phyloP scores from a whole-genome alignment of 2,329 filamentous ascomycete genomes.

The Colletotrichum sp. region DNA sequence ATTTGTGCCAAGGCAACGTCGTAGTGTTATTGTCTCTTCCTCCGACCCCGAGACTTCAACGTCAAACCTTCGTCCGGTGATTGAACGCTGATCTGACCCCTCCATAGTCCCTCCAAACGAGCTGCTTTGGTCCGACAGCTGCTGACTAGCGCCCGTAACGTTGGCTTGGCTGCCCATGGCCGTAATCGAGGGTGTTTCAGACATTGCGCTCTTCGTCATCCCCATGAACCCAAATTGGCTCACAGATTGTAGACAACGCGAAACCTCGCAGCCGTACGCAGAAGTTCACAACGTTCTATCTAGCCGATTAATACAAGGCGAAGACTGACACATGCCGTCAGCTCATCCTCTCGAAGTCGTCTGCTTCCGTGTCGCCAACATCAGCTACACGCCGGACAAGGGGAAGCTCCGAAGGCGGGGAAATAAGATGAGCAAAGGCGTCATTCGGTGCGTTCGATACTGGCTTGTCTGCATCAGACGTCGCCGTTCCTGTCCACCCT shows the following conservation, averaged over 20 bases:
- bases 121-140: not conserved
- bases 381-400: not conserved
- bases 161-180: conserved; percentile 1
- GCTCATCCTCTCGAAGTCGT: not conserved
- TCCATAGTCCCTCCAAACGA: conserved; percentile 1
- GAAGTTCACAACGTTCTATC: not conserved
- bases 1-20: not conserved
- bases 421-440: not conserved
- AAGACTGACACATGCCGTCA: not conserved
- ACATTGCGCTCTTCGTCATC: conserved; percentile 9
- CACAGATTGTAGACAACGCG: not conserved
- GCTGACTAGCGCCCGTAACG: conserved; percentile 2
- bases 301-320: not conserved
- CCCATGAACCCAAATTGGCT: not conserved
- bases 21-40: not conserved
- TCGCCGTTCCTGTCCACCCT: not conserved
- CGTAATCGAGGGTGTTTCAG: conserved; percentile 10
- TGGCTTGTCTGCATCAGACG: not conserved
- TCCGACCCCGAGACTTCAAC: not conserved
- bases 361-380: not conserved
- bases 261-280: not conserved
- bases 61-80: conserved; percentile 14
- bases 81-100: conserved; percentile 6
- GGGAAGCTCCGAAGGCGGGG: not conserved
- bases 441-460: not conserved